Percentiles rank a stretch among this genome's conserved stretches.
Conservation (phyloP, 2,329 filamentous ascomycete genomes). For the Beauveria sp. region DNA sequence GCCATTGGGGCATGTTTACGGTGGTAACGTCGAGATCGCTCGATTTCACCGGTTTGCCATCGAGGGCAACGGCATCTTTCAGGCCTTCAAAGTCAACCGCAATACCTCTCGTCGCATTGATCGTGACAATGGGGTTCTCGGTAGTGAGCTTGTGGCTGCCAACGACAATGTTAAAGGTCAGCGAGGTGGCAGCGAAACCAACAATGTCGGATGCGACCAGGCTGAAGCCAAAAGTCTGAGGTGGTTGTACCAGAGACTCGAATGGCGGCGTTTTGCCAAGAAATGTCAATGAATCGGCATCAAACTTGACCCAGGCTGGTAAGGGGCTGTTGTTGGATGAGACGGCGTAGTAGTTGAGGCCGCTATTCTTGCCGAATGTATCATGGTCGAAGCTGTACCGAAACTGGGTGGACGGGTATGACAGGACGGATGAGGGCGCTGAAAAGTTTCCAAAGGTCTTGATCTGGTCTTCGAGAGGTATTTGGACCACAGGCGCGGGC, state of each 20-base stretch:
- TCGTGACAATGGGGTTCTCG: slow-evolving; percentile 44
- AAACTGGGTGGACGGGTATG: slow-evolving; percentile 46
- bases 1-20: slow-evolving; percentile 56
- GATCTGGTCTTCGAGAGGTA: slow-evolving; percentile 53
- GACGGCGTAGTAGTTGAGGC: slow-evolving; percentile 67
- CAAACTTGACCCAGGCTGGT: slow-evolving; percentile 78
- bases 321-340: slow-evolving; percentile 72
- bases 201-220: slow-evolving; percentile 71
- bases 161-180: slow-evolving; percentile 65
- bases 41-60: slow-evolving; percentile 42
- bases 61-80: slow-evolving; percentile 44
- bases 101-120: slow-evolving; percentile 50
- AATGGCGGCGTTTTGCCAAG: slow-evolving; percentile 62
- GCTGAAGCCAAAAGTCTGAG: slow-evolving; percentile 64
- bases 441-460: slow-evolving; percentile 50
- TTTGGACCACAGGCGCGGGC: slow-evolving; percentile 43
- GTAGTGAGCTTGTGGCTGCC: slow-evolving; percentile 63
- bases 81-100: slow-evolving; percentile 47
- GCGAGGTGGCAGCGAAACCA: slow-evolving; percentile 63
- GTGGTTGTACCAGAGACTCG: slow-evolving; percentile 54
- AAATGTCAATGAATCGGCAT: slow-evolving; percentile 56
- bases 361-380: slow-evolving; percentile 55
- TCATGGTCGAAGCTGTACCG: slow-evolving; percentile 44
- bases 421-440: slow-evolving; percentile 50
- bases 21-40: slow-evolving; percentile 46